phyloP scores from a whole-genome alignment of 1,284 basidiomycete species.

The Naganishia liquefaciens region DNA sequence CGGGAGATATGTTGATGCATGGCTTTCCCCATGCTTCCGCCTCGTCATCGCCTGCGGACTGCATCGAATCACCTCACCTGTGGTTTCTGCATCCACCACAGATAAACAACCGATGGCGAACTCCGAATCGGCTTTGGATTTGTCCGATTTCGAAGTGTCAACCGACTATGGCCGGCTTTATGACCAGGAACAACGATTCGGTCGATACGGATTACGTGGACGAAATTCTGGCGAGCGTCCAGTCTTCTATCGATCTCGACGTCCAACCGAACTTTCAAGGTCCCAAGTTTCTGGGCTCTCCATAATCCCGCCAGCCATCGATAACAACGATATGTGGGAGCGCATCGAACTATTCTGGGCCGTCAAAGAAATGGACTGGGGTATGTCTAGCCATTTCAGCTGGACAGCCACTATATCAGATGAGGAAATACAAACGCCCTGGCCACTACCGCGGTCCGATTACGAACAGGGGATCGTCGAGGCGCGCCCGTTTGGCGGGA shows the following conservation, averaged over 20 bases:
- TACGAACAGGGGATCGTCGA: conserved; percentile 22
- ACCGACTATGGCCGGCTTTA: too few species aligned
- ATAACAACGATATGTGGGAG: conserved; percentile 44
- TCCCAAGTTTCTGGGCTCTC: conserved; percentile 36
- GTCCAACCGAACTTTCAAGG: not conserved
- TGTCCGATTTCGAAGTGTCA: too few species aligned
- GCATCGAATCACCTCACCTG: conserved; percentile 40
- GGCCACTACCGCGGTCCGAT: conserved; percentile 38
- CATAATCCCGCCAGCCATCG: conserved; percentile 43
- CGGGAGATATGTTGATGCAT: conserved; percentile 46
- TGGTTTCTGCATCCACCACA: conserved; percentile 5
- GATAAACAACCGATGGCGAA: not conserved
- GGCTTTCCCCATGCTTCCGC: conserved; percentile 42
- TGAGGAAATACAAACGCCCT: conserved; percentile 43
- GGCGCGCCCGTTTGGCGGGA: not conserved
- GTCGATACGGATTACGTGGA: too few species aligned
- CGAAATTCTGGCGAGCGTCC: not conserved
- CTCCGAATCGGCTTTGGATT: too few species aligned
- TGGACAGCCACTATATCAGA: conserved; percentile 41
- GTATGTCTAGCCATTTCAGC: conserved; percentile 40
- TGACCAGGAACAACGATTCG: too few species aligned
- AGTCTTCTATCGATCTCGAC: conserved; percentile 33
- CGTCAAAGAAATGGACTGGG: conserved; percentile 45
- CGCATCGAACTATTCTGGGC: conserved; percentile 45
- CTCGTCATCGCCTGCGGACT: conserved; percentile 43